phyloP scores from a whole-genome alignment of 2,329 filamentous ascomycete genomes.

The Phoma sp. region DNA sequence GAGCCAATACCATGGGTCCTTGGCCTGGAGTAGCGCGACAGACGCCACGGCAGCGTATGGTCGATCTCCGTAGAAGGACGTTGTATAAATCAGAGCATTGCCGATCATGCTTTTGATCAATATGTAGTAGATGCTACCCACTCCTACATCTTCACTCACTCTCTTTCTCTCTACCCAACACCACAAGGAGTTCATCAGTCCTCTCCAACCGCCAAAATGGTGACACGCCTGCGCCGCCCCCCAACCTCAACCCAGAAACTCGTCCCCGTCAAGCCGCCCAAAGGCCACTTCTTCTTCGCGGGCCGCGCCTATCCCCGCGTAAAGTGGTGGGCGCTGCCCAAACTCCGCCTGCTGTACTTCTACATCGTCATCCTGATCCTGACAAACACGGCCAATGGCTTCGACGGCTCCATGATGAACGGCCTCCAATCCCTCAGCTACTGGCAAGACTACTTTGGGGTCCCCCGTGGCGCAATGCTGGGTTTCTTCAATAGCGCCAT shows the following conservation, averaged over 20 bases:
- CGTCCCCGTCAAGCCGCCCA: conserved; percentile 20
- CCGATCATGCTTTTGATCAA: background rate
- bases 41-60: background rate
- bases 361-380: conserved; percentile 29
- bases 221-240: background rate
- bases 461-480: background rate
- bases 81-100: background rate
- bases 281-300: conserved; percentile 24
- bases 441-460: background rate
- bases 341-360: conserved; percentile 26
- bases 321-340: conserved; percentile 24
- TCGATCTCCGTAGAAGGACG: background rate
- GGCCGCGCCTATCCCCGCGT: background rate
- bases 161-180: background rate
- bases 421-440: conserved; percentile 18
- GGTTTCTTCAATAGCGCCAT: background rate
- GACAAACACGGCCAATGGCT: conserved; percentile 24
- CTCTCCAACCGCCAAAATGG: background rate
- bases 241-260: conserved; percentile 19
- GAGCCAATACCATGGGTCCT: background rate
- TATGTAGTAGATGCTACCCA: no score
- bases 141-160: background rate
- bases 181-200: background rate
- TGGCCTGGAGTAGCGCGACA: background rate
- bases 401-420: conserved; percentile 27